A percentile compares a stretch with the other conserved stretches of the same genome.
These are phyloP conservation scores for Pythium scleroteichum DNA, from an alignment of 352 stramenopile species.

Conservation along the genomic window DNA sequence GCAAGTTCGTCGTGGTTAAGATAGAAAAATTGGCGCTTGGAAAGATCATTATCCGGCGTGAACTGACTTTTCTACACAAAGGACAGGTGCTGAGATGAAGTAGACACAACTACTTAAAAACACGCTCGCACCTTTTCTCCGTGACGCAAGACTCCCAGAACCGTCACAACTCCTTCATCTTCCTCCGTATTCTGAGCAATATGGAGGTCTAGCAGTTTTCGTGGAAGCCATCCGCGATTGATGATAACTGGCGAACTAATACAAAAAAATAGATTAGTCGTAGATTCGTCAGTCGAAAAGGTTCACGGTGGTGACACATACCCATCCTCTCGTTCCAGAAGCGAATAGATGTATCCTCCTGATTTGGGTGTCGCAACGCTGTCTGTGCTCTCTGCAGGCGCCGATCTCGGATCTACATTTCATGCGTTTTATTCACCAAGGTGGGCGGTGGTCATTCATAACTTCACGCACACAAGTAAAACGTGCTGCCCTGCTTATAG, in stretches of 20 bases:
- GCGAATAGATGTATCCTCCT: slow-evolving; percentile 84
- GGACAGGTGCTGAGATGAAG: too few species aligned
- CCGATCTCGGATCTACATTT: slow-evolving; percentile 71
- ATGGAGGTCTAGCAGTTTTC: slow-evolving; percentile 72
- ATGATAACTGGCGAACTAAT: slow-evolving; percentile 80
- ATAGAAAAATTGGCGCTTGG: slow-evolving; percentile 81
- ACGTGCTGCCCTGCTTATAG: slow-evolving; percentile 73
- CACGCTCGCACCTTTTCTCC: slow-evolving; percentile 61
- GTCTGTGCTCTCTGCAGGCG: slow-evolving; percentile 74
- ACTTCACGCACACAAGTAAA: slow-evolving; percentile 63
- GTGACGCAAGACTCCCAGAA: slow-evolving; percentile 77
- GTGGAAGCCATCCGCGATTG: slow-evolving; percentile 82
- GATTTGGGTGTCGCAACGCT: slow-evolving; percentile 78
- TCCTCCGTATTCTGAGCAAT: slow-evolving; percentile 63
- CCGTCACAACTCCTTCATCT: slow-evolving; percentile 45
- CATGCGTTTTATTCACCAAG: too few species aligned
- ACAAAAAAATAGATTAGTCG: slow-evolving; percentile 2
- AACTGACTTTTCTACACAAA: slow-evolving; percentile 66
- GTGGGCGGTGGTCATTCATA: too few species aligned
- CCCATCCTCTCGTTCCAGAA: slow-evolving; percentile 71
- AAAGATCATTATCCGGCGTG: slow-evolving; percentile 75
- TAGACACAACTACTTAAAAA: not conserved
- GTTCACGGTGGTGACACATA: slow-evolving; percentile 23
- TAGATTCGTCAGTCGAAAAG: not conserved
- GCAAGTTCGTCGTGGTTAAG: slow-evolving; percentile 78